A percentile compares a stretch with the other conserved stretches of the same genome.
Evolutionary conservation across 148 eudicot species (phyloP).

Genomic region (Camellia lanceoleosa): DNA sequence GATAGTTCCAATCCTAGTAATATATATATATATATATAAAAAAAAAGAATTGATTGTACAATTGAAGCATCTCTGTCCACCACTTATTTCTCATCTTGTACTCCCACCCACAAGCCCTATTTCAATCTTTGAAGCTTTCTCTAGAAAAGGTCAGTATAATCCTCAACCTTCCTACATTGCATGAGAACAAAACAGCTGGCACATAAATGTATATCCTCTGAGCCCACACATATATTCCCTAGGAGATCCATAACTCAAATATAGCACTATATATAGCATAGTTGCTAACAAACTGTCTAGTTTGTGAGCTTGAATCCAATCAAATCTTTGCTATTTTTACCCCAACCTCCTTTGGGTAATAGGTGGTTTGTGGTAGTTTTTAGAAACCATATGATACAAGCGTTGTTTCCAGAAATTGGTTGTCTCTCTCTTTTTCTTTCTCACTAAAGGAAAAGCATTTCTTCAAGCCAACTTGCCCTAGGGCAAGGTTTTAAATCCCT

Average conservation of each 20-base stretch:
- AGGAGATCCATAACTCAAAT: not conserved
- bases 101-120: not conserved
- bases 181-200: not conserved
- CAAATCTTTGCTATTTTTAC: constrained; percentile 8
- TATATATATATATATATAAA: no score
- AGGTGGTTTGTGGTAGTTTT: not conserved
- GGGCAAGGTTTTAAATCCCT: constrained; percentile 6
- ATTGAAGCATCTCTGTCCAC: not conserved
- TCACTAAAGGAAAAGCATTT: not conserved
- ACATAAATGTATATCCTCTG: not conserved
- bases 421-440: not conserved
- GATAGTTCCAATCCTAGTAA: no score
- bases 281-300: not conserved
- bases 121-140: not conserved
- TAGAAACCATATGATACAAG: not conserved
- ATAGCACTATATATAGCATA: not conserved
- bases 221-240: not conserved
- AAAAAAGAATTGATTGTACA: no score
- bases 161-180: not conserved
- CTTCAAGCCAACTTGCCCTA: not conserved
- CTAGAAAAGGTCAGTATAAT: not conserved
- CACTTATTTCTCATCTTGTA: not conserved
- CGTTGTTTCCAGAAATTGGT: not conserved
- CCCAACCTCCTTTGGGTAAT: not conserved
- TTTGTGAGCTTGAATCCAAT: no score